These are phyloP conservation scores for Cladosporium velox DNA, from an alignment of 2,329 filamentous ascomycete species.

Conservation along the genomic window DNA sequence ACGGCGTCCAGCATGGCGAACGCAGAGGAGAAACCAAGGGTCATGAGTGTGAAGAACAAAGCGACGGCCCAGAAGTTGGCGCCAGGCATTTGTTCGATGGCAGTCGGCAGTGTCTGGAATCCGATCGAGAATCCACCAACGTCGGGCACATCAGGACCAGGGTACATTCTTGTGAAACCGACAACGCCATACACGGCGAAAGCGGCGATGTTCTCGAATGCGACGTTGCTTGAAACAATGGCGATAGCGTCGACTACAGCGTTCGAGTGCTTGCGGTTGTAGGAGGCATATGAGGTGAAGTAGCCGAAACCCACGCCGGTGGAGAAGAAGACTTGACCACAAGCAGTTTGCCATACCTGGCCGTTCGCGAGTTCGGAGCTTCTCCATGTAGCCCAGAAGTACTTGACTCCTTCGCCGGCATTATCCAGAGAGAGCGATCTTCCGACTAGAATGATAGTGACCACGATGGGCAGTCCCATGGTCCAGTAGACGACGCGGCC, in stretches of 20 bases:
- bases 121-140: constrained; percentile 60
- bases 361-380: constrained; percentile 53
- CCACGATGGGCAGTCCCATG: constrained; percentile 61
- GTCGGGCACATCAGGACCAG: constrained; percentile 43
- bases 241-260: constrained; percentile 61
- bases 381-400: constrained; percentile 54
- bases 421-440: constrained; percentile 57
- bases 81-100: constrained; percentile 58
- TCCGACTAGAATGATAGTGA: constrained; percentile 59
- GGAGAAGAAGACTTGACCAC: constrained; percentile 62
- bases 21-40: constrained; percentile 60
- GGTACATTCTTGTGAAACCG: constrained; percentile 48
- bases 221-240: constrained; percentile 57
- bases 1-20: constrained; percentile 62
- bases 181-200: constrained; percentile 60
- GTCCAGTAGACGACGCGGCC: constrained; percentile 63
- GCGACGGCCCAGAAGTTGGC: constrained; percentile 61
- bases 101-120: constrained; percentile 60
- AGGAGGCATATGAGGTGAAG: constrained; percentile 61
- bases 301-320: constrained; percentile 62
- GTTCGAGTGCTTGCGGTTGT: constrained; percentile 59
- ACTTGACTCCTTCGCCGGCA: constrained; percentile 54
- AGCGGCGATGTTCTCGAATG: constrained; percentile 58
- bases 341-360: constrained; percentile 61
- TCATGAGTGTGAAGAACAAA: constrained; percentile 60